Base-by-base conservation (phyloP, 2,329 filamentous ascomycete genomes). In the Fusarium nygamai region DNA sequence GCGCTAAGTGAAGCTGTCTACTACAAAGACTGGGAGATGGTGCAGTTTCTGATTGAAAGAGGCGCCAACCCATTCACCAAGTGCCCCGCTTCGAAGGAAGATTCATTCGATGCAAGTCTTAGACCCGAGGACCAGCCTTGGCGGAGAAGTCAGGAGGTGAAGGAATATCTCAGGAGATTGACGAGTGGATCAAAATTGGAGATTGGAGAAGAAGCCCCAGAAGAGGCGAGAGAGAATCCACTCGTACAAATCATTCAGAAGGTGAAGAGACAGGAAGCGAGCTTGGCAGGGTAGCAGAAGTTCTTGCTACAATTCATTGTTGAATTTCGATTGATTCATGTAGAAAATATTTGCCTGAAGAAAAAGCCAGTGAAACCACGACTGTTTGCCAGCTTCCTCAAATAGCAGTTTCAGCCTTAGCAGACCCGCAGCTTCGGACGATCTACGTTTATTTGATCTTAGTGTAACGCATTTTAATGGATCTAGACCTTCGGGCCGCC, bases 401-500 rank as follows among this genome's bases (percentile, higher is more conserved):
- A 24, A 38, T 29, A 38, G 57, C 33, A 24, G 33, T 36, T 59
- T 59, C 57, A 59, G 57, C 33, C 57, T 59, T 57, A 44, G 38
- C 29, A 34, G 57, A 50, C 57, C 57, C 43, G 24, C 33, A 51
- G 16, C 33, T 38, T 59, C 56, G 41, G 56, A 27, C 39, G 56
- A 59, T 59, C 56, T 36, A 59, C 31, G 31, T 27, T 41, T 48
- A 20, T 59, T 59, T 59, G 56, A 59, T 48, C 56, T 48, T 59
- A 59, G 57, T 59, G 57, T 59, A 36, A 11, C 57, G 29, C 33
- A 41, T 29, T 59, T 57, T 29, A 16, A 44, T 31, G 57, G 20
- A 51, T 59, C 43, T 38, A 38, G 57, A 38, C 43, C 16, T 27
- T 51, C 24, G 43, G 57, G 24, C 57, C 57, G 33, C 56, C 31